These are phyloP conservation scores for Clausena lansium DNA, from an alignment of 345 rosid species.

Conservation along the genomic window DNA sequence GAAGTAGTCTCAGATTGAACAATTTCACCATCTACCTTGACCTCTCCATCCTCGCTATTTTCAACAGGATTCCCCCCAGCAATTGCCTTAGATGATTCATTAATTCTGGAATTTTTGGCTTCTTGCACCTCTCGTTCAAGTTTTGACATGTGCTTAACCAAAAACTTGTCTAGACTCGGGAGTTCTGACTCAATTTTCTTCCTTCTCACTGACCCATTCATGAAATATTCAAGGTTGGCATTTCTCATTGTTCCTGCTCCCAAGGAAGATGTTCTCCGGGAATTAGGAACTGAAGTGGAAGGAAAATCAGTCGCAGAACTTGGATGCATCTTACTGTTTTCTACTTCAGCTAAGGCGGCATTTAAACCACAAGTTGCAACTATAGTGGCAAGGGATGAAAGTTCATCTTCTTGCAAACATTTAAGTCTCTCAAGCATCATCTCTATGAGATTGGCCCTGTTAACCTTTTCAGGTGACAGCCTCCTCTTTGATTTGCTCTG, in stretches of 20 bases:
- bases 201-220: constrained; percentile 25
- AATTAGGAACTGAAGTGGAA: constrained; percentile 29
- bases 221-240: constrained; percentile 24
- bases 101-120: constrained; percentile 57
- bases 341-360: constrained; percentile 80
- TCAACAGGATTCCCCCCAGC: constrained; percentile 7
- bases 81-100: constrained; percentile 24
- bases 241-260: constrained; percentile 34
- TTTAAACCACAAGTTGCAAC: constrained; percentile 95
- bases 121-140: constrained; percentile 83
- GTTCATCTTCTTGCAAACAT: constrained; percentile 78
- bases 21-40: not conserved
- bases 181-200: constrained; percentile 44
- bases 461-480: constrained; percentile 56
- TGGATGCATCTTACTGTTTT: constrained; percentile 37
- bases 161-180: constrained; percentile 76
- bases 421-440: constrained; percentile 86
- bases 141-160: constrained; percentile 75
- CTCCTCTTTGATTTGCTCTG: constrained; percentile 55
- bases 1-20: constrained; percentile 30
- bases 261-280: constrained; percentile 46
- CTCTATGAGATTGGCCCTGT: constrained; percentile 50
- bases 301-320: constrained; percentile 25
- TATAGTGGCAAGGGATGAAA: constrained; percentile 84
- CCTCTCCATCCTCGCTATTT: constrained; percentile 3